phyloP scores from a whole-genome alignment of 768 basidiomycete species.

The Serendipita vermifera region DNA sequence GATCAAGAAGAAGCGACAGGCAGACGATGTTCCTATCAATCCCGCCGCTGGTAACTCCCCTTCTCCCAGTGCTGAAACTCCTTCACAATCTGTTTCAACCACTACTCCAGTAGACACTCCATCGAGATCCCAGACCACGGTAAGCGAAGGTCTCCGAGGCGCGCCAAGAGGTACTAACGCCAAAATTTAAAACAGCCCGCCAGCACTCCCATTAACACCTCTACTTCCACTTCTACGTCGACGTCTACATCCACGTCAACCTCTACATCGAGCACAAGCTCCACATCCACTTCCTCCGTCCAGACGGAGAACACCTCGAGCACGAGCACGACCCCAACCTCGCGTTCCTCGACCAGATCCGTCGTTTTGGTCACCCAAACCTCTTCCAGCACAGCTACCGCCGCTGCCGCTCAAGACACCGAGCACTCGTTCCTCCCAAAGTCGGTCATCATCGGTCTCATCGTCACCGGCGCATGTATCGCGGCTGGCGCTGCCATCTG shows the following conservation, averaged over 20 bases:
- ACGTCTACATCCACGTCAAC: conserved; percentile 6
- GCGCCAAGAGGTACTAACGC: conserved; percentile 11
- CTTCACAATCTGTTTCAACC: conserved; percentile 3
- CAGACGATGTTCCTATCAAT: conserved; percentile 9
- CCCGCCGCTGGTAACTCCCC: conserved; percentile 13
- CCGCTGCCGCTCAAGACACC: conserved; percentile 21
- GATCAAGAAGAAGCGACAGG: conserved; percentile 41
- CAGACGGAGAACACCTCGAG: conserved; percentile 17
- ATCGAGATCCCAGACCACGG: conserved; percentile 1
- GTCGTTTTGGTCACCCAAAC: conserved; percentile 20
- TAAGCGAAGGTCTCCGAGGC: neutral
- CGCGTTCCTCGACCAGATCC: conserved; percentile 10
- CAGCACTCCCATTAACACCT: conserved; percentile 19
- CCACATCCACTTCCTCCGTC: conserved; percentile 5
- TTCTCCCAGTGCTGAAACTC: conserved; percentile 16
- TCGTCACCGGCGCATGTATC: conserved; percentile 53
- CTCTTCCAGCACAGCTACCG: conserved; percentile 7
- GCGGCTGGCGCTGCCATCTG: conserved; percentile 62
- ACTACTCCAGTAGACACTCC: conserved; percentile 13
- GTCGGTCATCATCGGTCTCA: conserved; percentile 41
- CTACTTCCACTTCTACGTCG: conserved; percentile 17
- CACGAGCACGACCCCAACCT: conserved; percentile 8
- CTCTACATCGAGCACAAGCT: conserved; percentile 15
- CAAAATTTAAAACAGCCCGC: conserved; percentile 15
- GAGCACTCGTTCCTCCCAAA: conserved; percentile 14